A percentile compares a stretch with the other conserved stretches of the same genome.
Conservation (phyloP, 331 rosid genomes). For the Phaseolus coccineus region DNA sequence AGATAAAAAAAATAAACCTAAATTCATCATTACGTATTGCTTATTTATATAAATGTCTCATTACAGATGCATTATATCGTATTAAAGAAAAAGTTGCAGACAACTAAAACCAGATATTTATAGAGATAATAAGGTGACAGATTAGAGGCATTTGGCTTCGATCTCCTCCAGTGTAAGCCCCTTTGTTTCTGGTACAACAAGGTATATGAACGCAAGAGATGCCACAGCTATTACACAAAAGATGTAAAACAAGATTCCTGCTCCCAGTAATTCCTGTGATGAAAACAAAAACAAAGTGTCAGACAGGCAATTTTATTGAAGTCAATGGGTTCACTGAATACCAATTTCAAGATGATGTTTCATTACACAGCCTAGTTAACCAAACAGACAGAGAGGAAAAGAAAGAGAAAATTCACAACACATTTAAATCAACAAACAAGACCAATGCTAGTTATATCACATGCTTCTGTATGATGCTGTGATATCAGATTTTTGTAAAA, state of each 20-base stretch:
- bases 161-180: constrained; percentile 99
- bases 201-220: constrained; percentile 77
- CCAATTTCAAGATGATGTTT: constrained; percentile 27
- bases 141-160: constrained; percentile 76
- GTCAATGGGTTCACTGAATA: neutral
- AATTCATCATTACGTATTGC: neutral
- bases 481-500: constrained; percentile 25
- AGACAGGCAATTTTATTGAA: constrained; percentile 29
- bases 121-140: constrained; percentile 26
- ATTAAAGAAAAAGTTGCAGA: constrained; percentile 21
- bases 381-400: neutral
- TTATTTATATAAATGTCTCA: constrained; percentile 1
- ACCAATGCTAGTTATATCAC: constrained; percentile 1
- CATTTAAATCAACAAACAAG: constrained; percentile 1
- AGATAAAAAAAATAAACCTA: neutral
- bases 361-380: constrained; percentile 2
- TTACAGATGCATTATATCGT: constrained; percentile 10
- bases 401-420: constrained; percentile 5
- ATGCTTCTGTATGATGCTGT: neutral
- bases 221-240: constrained; percentile 77
- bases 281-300: neutral
- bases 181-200: constrained; percentile 91
- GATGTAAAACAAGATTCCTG: constrained; percentile 74
- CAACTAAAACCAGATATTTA: neutral
- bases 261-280: constrained; percentile 82